Base-by-base conservation (phyloP, 2,329 filamentous ascomycete genomes). In the Colletotrichum musae region DNA sequence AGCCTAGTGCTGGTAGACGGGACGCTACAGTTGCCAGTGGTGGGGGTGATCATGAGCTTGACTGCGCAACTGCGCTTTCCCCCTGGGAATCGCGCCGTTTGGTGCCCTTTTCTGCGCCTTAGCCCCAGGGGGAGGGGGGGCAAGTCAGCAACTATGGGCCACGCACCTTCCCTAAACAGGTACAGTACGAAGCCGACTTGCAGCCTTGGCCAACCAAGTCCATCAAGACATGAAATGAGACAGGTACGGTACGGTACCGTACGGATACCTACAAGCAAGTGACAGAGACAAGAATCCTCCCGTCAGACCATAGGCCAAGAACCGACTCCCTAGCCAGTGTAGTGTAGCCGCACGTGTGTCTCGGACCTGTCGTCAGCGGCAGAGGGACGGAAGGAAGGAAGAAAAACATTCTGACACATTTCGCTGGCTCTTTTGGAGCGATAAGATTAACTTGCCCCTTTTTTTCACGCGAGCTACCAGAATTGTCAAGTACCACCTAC, bases 401-500 rank as follows among this genome's bases (percentile, higher is more conserved):
- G 43, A 50, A 59, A 28, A 64, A 26, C 48, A 18, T 12, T 56
- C 28, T 50, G 41, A 15, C 47, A 60, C 39, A 48, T 60, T 52
- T 28, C 7, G 26, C 47, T 26, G 21, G 50, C 28, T 32, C 24
- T 39, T 13, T 18, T 43, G 18, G 13, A 36, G 32, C 15, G 43
- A 26, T 47, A 21, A 53, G 52, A 61, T 56, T 68, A 36, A 53
- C 36, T 53, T 58, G 32, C 45, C 64, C 59, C 52, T 64, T 53
- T 64, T 64, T 36, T 21, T 64, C 39, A 36, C 32, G 10, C 32
- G 10, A 36, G 10, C 7, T 36, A 36, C 28, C 28, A 9, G 10
- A 32, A 32, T 32, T 9, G 7, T 32, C 10, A 9, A 9, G 28
- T 32, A 32, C 28, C 6, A 32, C 32, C 32, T 36, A 10, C 32